Conservation (phyloP, 306 rosid species). For the Dicorynia guianensis region DNA sequence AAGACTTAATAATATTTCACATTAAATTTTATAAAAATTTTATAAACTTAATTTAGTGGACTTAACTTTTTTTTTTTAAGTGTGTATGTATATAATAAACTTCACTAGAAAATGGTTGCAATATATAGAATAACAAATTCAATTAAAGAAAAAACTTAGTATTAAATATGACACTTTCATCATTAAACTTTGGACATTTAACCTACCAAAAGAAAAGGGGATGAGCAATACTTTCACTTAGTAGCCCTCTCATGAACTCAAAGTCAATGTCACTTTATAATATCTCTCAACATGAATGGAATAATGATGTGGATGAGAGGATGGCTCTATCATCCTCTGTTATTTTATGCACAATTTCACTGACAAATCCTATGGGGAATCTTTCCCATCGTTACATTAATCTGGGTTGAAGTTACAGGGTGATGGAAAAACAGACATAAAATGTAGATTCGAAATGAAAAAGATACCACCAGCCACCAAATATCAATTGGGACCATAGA, state of each 20-base stretch:
- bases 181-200: too few species aligned
- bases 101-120: conserved; percentile 16
- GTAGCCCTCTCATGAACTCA: conserved; percentile 39
- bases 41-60: too few species aligned
- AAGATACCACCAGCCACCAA: conserved; percentile 48
- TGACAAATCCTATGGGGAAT: conserved; percentile 36
- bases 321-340: conserved; percentile 23
- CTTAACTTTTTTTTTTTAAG: too few species aligned
- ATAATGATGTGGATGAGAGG: conserved; percentile 48
- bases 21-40: too few species aligned
- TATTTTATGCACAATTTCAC: conserved; percentile 28
- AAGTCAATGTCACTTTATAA: conserved; percentile 33
- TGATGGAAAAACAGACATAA: conserved; percentile 39
- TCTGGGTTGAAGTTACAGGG: conserved; percentile 29
- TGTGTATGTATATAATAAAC: neutral
- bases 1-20: too few species aligned
- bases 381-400: conserved; percentile 31
- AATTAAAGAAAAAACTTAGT: neutral
- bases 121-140: conserved; percentile 16
- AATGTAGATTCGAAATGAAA: conserved; percentile 32
- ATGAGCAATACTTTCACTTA: conserved; percentile 13
- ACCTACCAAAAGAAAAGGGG: neutral
- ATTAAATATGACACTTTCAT: too few species aligned
- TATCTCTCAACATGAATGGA: conserved; percentile 38
- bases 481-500: conserved; percentile 40